Evolutionary conservation across 2,329 filamentous ascomycete genomes (phyloP).

Genomic region (Arthrobotrys conoides): DNA sequence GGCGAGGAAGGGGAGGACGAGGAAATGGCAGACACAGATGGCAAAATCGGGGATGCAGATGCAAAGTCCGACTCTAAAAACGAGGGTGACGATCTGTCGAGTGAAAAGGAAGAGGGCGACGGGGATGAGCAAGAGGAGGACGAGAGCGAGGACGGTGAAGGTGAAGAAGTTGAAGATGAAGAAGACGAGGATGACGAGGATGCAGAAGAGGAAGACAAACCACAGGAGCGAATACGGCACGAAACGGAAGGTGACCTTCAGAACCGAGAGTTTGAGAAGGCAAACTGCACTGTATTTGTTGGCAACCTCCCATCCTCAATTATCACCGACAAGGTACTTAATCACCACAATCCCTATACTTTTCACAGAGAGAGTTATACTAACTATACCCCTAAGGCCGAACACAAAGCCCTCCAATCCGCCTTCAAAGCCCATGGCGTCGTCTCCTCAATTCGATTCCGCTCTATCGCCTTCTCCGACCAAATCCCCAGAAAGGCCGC

Average conservation of each 20-base stretch:
- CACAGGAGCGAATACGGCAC: slow-evolving; percentile 67
- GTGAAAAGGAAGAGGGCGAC: slow-evolving; percentile 65
- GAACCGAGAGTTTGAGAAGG: slow-evolving; percentile 81
- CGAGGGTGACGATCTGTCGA: slow-evolving; percentile 68
- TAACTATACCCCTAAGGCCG: slow-evolving; percentile 71
- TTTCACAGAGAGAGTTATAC: slow-evolving; percentile 68
- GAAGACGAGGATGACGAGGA: slow-evolving; percentile 65
- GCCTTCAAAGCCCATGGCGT: slow-evolving; percentile 66
- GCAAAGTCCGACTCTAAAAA: slow-evolving; percentile 71
- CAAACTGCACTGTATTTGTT: slow-evolving; percentile 89
- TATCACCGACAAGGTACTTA: slow-evolving; percentile 82
- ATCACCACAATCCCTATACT: slow-evolving; percentile 78
- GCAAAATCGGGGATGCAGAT: slow-evolving; percentile 63
- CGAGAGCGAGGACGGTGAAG: slow-evolving; percentile 68
- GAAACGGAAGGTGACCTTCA: slow-evolving; percentile 69
- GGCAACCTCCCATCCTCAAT: slow-evolving; percentile 88
- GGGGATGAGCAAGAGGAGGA: slow-evolving; percentile 66
- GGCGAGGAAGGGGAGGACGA: slow-evolving; percentile 72
- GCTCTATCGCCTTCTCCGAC: slow-evolving; percentile 87
- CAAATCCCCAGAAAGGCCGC: slow-evolving; percentile 93
- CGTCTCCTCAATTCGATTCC: slow-evolving; percentile 92
- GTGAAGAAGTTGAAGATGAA: background rate
- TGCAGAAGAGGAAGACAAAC: slow-evolving; percentile 63
- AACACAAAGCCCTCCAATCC: slow-evolving; percentile 67
- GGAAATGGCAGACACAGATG: slow-evolving; percentile 66